Percentiles rank a stretch among this genome's conserved stretches.
Conservation (phyloP, 192 early-diverging fungal species). For the Coemansia biformis region DNA sequence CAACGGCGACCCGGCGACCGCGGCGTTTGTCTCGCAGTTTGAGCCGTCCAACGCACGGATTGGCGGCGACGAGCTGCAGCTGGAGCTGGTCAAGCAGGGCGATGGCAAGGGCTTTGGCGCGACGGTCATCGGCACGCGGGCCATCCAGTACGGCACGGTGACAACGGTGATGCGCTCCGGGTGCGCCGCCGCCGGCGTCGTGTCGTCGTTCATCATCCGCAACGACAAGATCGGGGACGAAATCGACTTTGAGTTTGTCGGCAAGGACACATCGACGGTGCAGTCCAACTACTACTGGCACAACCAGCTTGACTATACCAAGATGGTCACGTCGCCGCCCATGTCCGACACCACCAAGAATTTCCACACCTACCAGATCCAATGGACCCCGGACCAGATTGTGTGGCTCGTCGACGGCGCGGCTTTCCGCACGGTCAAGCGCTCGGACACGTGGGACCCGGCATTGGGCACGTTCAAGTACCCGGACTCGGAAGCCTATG, state of each 20-base stretch:
- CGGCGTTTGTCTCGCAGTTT: conserved; percentile 48
- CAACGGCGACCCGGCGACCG: conserved; percentile 25
- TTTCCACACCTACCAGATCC: conserved; percentile 59
- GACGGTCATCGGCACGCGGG: conserved; percentile 39
- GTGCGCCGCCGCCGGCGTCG: conserved; percentile 51
- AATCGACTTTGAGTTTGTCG: conserved; percentile 67
- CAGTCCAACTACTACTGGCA: conserved; percentile 66
- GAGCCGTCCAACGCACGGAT: conserved; percentile 27
- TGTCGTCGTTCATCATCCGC: conserved; percentile 54
- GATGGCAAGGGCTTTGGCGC: conserved; percentile 58
- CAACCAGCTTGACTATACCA: conserved; percentile 52
- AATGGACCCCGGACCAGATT: conserved; percentile 53
- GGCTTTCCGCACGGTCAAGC: conserved; percentile 49
- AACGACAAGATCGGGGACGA: conserved; percentile 56
- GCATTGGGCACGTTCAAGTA: conserved; percentile 36
- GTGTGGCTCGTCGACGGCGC: conserved; percentile 58
- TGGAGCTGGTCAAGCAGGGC: conserved; percentile 37
- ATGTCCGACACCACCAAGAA: conserved; percentile 39
- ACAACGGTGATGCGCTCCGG: conserved; percentile 57
- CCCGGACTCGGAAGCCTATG: conserved; percentile 52
- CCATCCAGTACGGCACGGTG: conserved; percentile 57
- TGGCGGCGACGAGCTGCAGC: conserved; percentile 18
- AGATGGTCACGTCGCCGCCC: conserved; percentile 39
- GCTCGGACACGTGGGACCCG: conserved; percentile 44
- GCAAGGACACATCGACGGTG: conserved; percentile 47